These are phyloP conservation scores for Aegilops umbellulata DNA, from an alignment of 176 grass and related monocot genomes.

Conservation along the genomic window DNA sequence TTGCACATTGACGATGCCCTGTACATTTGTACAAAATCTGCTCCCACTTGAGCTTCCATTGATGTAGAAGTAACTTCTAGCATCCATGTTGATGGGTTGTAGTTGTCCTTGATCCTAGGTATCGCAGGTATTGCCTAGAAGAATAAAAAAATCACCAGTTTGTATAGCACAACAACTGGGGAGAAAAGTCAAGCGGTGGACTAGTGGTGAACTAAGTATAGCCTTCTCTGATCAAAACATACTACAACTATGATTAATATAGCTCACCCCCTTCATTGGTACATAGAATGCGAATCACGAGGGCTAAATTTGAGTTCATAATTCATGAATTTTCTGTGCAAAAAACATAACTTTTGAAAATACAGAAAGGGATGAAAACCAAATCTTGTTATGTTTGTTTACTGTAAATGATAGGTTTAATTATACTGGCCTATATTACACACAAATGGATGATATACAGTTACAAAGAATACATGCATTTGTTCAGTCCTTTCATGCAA, in stretches of 20 bases:
- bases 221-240: not conserved
- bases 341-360: not conserved
- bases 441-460: not conserved
- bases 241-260: not conserved
- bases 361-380: not conserved
- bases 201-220: not conserved
- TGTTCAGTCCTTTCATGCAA: not conserved
- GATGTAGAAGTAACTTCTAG: conserved; percentile 66
- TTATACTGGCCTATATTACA: not conserved
- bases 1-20: conserved; percentile 47
- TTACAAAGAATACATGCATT: not conserved
- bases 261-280: not conserved
- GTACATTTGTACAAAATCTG: conserved; percentile 66
- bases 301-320: not conserved
- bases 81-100: conserved; percentile 91
- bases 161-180: not conserved
- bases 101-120: conserved; percentile 63
- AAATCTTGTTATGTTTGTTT: not conserved
- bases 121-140: conserved; percentile 50
- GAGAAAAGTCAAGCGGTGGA: not conserved
- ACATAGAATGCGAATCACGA: not conserved
- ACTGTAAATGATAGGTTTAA: not conserved
- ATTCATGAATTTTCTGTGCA: not conserved
- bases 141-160: not conserved
- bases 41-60: conserved; percentile 47